phyloP scores from a whole-genome alignment of 2,329 filamentous ascomycete species.

The Cercospora citrullina region DNA sequence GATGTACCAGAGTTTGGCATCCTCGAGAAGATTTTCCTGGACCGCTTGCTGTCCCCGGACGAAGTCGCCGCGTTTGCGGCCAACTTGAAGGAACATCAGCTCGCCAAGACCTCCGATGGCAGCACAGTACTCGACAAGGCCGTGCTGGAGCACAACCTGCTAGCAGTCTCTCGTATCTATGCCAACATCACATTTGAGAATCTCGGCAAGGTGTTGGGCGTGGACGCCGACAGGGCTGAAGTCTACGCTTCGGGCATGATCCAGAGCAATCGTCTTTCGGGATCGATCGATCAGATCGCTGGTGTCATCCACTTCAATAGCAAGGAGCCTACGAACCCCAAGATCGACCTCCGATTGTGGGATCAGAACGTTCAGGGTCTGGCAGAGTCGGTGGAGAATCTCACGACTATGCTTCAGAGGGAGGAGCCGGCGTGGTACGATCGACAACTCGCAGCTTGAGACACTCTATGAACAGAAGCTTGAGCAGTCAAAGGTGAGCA shows the following conservation, averaged over 20 bases:
- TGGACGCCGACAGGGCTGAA: conserved; percentile 80
- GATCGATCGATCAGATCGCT: conserved; percentile 92
- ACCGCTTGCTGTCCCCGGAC: conserved; percentile 74
- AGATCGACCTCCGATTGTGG: conserved; percentile 76
- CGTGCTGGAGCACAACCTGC: conserved; percentile 92
- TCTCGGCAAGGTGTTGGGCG: conserved; percentile 73
- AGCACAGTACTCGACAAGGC: conserved; percentile 90
- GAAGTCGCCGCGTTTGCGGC: conserved; percentile 86
- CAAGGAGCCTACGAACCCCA: conserved; percentile 56
- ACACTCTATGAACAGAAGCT: neutral
- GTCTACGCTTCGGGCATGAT: conserved; percentile 93
- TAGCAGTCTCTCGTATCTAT: conserved; percentile 69
- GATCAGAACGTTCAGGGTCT: conserved; percentile 83
- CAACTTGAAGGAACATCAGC: conserved; percentile 79
- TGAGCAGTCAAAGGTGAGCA: neutral
- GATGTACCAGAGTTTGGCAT: conserved; percentile 80
- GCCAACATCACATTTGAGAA: conserved; percentile 60
- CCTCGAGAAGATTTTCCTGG: conserved; percentile 95
- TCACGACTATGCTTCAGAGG: conserved; percentile 76
- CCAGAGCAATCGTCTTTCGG: conserved; percentile 83
- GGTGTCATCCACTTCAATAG: conserved; percentile 84
- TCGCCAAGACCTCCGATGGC: conserved; percentile 85
- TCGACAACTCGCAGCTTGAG: conserved; percentile 40
- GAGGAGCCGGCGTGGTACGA: conserved; percentile 67
- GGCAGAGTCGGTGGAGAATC: conserved; percentile 84